phyloP scores from a whole-genome alignment of 805 yeast species.

The Wickerhamiella sorbophila region DNA sequence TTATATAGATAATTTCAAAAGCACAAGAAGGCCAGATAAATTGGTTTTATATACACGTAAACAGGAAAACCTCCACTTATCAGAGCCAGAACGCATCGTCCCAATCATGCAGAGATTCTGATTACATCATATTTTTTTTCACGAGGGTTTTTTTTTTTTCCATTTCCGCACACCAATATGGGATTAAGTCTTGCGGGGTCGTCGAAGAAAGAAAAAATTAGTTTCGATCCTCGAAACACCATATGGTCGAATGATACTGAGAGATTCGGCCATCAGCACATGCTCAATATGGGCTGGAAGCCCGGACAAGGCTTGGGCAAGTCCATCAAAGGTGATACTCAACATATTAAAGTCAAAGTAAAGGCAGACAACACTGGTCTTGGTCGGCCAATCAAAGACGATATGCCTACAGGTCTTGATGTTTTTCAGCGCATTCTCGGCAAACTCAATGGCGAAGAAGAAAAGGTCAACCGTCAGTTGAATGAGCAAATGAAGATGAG shows the following conservation, averaged over 20 bases:
- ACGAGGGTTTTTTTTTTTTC: background rate
- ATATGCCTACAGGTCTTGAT: constrained; percentile 82
- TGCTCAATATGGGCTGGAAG: constrained; percentile 76
- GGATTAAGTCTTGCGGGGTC: constrained; percentile 39
- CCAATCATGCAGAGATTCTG: no score
- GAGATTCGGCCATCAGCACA: constrained; percentile 77
- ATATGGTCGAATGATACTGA: constrained; percentile 66
- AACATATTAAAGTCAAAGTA: constrained; percentile 64
- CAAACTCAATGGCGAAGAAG: constrained; percentile 72
- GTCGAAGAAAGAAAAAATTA: constrained; percentile 69
- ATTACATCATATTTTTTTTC: constrained; percentile 5
- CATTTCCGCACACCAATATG: constrained; percentile 5
- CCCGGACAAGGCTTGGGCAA: constrained; percentile 84
- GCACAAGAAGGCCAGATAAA: no score
- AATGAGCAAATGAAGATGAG: constrained; percentile 58
- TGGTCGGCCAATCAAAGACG: constrained; percentile 60
- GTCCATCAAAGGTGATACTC: constrained; percentile 30
- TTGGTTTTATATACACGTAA: no score
- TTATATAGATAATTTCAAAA: no score
- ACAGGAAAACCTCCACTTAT: no score
- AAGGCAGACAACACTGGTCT: constrained; percentile 77
- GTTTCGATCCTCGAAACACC: constrained; percentile 86
- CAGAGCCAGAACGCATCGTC: no score
- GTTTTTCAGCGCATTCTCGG: constrained; percentile 86
- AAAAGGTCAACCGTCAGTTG: constrained; percentile 31